Evolutionary conservation across 2,329 filamentous ascomycete species (phyloP), one percentile per base, ranked within the genome.

Genomic region (Geosmithia putterillii): DNA sequence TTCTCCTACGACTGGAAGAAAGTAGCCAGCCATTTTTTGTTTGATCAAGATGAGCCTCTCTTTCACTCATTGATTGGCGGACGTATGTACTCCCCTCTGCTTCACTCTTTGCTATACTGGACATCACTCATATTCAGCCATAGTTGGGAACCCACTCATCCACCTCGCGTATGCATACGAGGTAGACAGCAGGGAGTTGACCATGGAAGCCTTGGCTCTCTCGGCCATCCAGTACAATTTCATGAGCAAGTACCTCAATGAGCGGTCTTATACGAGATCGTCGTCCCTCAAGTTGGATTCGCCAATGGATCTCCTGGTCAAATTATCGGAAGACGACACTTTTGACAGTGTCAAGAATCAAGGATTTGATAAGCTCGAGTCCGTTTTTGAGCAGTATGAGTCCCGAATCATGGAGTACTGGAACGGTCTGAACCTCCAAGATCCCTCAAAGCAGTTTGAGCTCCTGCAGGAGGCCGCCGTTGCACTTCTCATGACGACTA

Each of bases 91-190:
- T 21, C 19, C 19, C n/a, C n/a, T 19, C 12, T 12, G 15, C 20
- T 28, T 4, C 21, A 2, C 39, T 34, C 35, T 36, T 37, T 9
- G 18, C 15, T 20, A 20, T 23, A 21, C 21, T 37, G 14, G 21
- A 28, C 8, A 17, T 15, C 34, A 32, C 42, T 45, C 23, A 38
- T 14, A 12, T 22, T 12, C 44, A 25, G 53, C 60, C 44, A 56
- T 46, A 90, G 85, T 95, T 47, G 90, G 83, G 17, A 86, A 95
- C 54, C 86, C 90, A 1, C 69, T 96, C n/a, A 92, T 96, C 46
- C 92, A 96, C 55, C 73, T 98, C 2, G 89, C 80, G n/a, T 95
- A 94, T 57, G 92, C 88, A 9, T 90, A 83, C 56, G 90, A 98
- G 65, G 71, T 96, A 53, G 77, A 85, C 48, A 92, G 76, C 52